Evolutionary conservation across 2,329 filamentous ascomycete species (phyloP).

Genomic region (Aspergillus phoenicis): DNA sequence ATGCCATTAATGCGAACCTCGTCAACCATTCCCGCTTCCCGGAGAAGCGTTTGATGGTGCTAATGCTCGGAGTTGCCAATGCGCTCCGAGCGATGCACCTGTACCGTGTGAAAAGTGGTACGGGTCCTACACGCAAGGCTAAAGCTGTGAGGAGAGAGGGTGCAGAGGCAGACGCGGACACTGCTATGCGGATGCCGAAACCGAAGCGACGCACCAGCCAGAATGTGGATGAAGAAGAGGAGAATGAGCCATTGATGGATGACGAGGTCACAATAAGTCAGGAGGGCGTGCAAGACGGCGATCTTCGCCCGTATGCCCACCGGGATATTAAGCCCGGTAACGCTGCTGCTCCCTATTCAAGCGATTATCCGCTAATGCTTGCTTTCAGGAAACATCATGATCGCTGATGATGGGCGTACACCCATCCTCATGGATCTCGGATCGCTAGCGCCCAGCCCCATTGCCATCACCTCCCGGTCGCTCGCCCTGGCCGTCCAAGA

Average conservation of each 20-base stretch:
- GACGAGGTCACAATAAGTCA: slow-evolving; percentile 70
- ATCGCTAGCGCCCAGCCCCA: slow-evolving; percentile 83
- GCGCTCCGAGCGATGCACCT: slow-evolving; percentile 90
- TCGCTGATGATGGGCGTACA: slow-evolving; percentile 81
- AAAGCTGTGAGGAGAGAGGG: slow-evolving; percentile 59
- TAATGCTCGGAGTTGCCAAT: slow-evolving; percentile 90
- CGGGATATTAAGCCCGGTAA: slow-evolving; percentile 94
- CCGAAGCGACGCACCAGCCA: slow-evolving; percentile 47
- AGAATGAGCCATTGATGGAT: slow-evolving; percentile 82
- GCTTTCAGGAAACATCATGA: slow-evolving; percentile 85
- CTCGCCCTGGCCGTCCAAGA: slow-evolving; percentile 92
- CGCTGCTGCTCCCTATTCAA: slow-evolving; percentile 26
- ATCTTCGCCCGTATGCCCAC: slow-evolving; percentile 82
- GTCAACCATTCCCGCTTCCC: slow-evolving; percentile 93
- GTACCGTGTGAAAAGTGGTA: slow-evolving; percentile 67
- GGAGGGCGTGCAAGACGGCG: slow-evolving; percentile 68
- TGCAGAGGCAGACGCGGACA: slow-evolving; percentile 55
- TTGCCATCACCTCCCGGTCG: slow-evolving; percentile 85
- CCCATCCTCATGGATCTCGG: slow-evolving; percentile 98
- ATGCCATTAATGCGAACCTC: slow-evolving; percentile 97
- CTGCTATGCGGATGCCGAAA: slow-evolving; percentile 39
- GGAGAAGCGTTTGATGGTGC: slow-evolving; percentile 79
- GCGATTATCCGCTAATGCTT: not conserved
- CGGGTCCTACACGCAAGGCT: slow-evolving; percentile 57
- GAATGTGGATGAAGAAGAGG: slow-evolving; percentile 63